Percentiles rank a stretch among this genome's conserved stretches.
Evolutionary conservation across 768 basidiomycete genomes (phyloP).

Genomic region (Hortiboletus flavorubellus): DNA sequence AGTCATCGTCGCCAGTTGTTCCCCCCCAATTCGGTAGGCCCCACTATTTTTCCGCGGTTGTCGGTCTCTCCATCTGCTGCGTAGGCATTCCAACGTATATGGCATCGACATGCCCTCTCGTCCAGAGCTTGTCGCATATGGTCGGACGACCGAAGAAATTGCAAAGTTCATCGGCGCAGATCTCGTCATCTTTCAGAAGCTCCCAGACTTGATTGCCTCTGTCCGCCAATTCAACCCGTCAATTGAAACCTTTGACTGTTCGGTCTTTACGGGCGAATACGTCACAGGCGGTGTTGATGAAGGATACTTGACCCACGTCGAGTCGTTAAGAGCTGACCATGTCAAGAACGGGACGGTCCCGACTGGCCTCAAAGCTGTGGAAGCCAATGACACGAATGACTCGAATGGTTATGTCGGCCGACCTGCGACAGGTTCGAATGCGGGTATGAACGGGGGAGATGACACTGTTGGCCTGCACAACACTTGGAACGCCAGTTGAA

Average conservation of each 20-base stretch:
- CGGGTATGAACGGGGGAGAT: slow-evolving; percentile 59
- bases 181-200: slow-evolving; percentile 92
- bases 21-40: slow-evolving; percentile 86
- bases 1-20: slow-evolving; percentile 94
- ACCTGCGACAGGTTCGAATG: slow-evolving; percentile 33
- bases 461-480: slow-evolving; percentile 82
- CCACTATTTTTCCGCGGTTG: not conserved
- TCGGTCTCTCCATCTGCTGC: not conserved
- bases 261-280: slow-evolving; percentile 96
- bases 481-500: slow-evolving; percentile 48
- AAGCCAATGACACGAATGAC: slow-evolving; percentile 33
- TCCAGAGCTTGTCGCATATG: slow-evolving; percentile 86
- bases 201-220: slow-evolving; percentile 81
- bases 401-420: slow-evolving; percentile 17
- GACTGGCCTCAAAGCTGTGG: slow-evolving; percentile 32
- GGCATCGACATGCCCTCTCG: slow-evolving; percentile 99
- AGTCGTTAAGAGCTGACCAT: slow-evolving; percentile 79
- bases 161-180: slow-evolving; percentile 88
- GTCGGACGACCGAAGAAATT: slow-evolving; percentile 66
- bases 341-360: slow-evolving; percentile 52
- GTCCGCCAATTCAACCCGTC: slow-evolving; percentile 80
- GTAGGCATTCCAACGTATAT: slow-evolving; percentile 89
- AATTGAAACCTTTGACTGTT: slow-evolving; percentile 86
- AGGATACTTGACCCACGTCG: slow-evolving; percentile 70
- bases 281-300: slow-evolving; percentile 92